phyloP scores from a whole-genome alignment of 2,329 filamentous ascomycete species.

The Phaeosphaeriaceae sp. region DNA sequence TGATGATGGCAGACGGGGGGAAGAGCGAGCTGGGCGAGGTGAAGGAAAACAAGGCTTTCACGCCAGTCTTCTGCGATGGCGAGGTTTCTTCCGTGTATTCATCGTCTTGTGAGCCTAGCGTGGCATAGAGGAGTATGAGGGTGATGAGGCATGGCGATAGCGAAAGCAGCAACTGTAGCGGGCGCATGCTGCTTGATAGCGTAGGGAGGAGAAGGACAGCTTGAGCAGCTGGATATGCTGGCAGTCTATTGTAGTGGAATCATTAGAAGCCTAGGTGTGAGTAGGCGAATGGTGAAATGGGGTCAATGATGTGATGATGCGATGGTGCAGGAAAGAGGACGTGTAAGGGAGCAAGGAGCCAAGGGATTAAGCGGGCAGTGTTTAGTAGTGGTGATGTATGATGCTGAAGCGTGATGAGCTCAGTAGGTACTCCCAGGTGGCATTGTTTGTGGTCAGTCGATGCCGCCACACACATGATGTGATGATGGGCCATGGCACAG shows the following conservation, averaged over 20 bases:
- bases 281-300: conserved; percentile 4
- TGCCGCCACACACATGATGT: no score
- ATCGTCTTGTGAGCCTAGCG: conserved; percentile 29
- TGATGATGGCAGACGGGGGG: conserved; percentile 93
- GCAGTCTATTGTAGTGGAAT: conserved; percentile 16
- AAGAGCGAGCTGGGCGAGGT: conserved; percentile 81
- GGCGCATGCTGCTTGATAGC: conserved; percentile 39
- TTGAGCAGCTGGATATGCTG: conserved; percentile 36
- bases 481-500: no score
- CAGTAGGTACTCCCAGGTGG: no score
- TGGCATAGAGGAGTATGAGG: conserved; percentile 53
- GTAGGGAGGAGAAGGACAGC: conserved; percentile 1
- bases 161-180: conserved; percentile 48
- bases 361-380: no score
- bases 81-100: conserved; percentile 23
- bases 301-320: conserved; percentile 27
- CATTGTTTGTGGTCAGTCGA: no score
- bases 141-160: conserved; percentile 52
- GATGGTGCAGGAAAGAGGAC: conserved; percentile 4
- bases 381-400: no score
- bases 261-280: conserved; percentile 30
- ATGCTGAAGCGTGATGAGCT: no score
- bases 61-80: conserved; percentile 35
- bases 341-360: no score
- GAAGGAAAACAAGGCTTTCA: conserved; percentile 56